These are phyloP conservation scores for Phytophthora cryptogea DNA, from an alignment of 352 stramenopile species.

Conservation along the genomic window DNA sequence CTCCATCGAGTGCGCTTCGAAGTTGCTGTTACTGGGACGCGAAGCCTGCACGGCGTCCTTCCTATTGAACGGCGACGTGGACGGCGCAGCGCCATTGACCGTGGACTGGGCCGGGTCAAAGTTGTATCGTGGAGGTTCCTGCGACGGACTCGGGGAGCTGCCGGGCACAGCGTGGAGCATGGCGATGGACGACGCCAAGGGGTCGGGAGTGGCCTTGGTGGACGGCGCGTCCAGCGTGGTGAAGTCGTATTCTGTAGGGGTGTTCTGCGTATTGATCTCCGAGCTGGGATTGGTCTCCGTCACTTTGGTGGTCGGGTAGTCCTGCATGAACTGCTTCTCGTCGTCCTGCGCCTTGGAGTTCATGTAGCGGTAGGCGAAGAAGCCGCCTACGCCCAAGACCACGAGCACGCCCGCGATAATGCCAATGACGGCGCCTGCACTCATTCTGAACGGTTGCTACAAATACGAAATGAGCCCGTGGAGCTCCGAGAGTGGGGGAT, in stretches of 20 bases:
- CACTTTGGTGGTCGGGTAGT: slow-evolving; percentile 38
- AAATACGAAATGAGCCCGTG: slow-evolving; percentile 14
- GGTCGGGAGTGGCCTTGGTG: slow-evolving; percentile 29
- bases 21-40: slow-evolving; percentile 49
- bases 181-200: slow-evolving; percentile 36
- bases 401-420: slow-evolving; percentile 52
- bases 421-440: slow-evolving; percentile 41
- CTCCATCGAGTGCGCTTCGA: slow-evolving; percentile 60
- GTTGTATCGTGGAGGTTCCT: slow-evolving; percentile 37
- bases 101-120: slow-evolving; percentile 41
- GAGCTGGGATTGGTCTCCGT: slow-evolving; percentile 16
- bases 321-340: slow-evolving; percentile 46
- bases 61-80: slow-evolving; percentile 40
- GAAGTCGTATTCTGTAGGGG: slow-evolving; percentile 42
- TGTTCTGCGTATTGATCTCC: slow-evolving; percentile 33
- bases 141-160: slow-evolving; percentile 25
- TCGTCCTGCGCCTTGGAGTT: slow-evolving; percentile 28
- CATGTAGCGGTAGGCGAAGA: slow-evolving; percentile 45
- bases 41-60: slow-evolving; percentile 47
- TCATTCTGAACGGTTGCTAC: slow-evolving; percentile 30
- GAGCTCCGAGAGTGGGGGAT: slow-evolving; percentile 14
- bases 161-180: slow-evolving; percentile 34
- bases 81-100: slow-evolving; percentile 30
- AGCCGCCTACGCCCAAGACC: slow-evolving; percentile 36
- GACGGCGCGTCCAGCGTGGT: slow-evolving; percentile 31